phyloP scores from a whole-genome alignment of 169 alveolate genomes.

The Plasmodium vivax region DNA sequence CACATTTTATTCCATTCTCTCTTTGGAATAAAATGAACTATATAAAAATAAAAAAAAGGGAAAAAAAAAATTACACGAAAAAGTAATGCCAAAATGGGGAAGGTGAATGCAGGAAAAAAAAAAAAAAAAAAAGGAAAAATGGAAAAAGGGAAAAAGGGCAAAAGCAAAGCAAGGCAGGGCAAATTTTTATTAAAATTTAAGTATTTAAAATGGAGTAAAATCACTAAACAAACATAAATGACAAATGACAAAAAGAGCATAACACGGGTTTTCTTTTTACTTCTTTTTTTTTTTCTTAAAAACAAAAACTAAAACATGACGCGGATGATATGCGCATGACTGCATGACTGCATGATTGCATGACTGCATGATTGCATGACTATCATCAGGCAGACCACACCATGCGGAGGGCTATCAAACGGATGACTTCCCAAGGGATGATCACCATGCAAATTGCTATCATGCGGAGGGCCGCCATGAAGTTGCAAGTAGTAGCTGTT shows the following conservation, averaged over 20 bases:
- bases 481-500: not conserved
- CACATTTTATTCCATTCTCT: not conserved
- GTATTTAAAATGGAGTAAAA: constrained; percentile 10
- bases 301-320: constrained; percentile 30
- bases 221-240: not conserved
- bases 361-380: not conserved
- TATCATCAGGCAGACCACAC: not conserved
- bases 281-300: not conserved
- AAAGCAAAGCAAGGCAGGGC: not conserved
- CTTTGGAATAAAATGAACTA: not conserved
- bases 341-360: too few species aligned
- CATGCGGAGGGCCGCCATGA: constrained; percentile 3
- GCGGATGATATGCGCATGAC: not conserved
- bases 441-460: constrained; percentile 5
- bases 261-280: not conserved
- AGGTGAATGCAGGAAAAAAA: not conserved
- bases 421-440: constrained; percentile 8
- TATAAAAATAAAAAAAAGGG: not conserved
- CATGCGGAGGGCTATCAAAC: not conserved
- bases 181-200: not conserved
- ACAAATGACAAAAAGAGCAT: not conserved
- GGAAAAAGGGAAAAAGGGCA: too few species aligned
- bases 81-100: constrained; percentile 11
- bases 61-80: not conserved
- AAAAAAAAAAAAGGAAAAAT: not conserved